A percentile compares a stretch with the other conserved stretches of the same genome.
phyloP scores from a whole-genome alignment of 192 early-diverging fungal species.

The Neocallimastix lanati region DNA sequence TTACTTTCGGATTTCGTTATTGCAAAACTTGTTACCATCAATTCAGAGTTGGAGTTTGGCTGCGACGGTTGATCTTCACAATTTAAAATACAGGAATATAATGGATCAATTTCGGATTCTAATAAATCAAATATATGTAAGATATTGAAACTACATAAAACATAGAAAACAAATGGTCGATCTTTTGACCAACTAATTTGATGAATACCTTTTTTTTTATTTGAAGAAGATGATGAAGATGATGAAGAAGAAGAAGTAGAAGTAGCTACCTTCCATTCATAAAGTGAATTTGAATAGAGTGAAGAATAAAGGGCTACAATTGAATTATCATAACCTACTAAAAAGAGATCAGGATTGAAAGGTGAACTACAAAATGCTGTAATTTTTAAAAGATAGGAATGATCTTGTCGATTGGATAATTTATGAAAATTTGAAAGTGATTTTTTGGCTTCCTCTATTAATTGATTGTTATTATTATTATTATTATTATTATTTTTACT shows the following conservation, averaged over 20 bases:
- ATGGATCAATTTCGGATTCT: not conserved
- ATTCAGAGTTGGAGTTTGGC: no score
- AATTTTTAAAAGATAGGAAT: not conserved
- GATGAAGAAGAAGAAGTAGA: not conserved
- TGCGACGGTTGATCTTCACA: not conserved
- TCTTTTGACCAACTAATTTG: not conserved
- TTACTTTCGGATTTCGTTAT: not conserved
- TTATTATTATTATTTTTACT: no score
- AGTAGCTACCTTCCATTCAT: not conserved
- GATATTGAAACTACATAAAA: not conserved
- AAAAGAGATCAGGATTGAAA: not conserved
- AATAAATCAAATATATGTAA: not conserved
- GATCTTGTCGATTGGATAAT: not conserved
- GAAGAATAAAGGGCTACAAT: not conserved
- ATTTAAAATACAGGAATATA: not conserved
- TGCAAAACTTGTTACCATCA: not conserved
- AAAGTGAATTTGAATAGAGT: not conserved
- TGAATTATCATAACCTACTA: not conserved
- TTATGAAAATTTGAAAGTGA: not conserved
- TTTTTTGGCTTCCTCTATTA: not conserved
- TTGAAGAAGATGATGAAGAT: not conserved
- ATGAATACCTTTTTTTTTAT: not conserved
- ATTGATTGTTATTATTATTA: no score
- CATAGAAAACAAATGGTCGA: not conserved
- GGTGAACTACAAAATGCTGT: not conserved